phyloP scores from a whole-genome alignment of 352 stramenopile genomes.

The Phytophthora sp. region DNA sequence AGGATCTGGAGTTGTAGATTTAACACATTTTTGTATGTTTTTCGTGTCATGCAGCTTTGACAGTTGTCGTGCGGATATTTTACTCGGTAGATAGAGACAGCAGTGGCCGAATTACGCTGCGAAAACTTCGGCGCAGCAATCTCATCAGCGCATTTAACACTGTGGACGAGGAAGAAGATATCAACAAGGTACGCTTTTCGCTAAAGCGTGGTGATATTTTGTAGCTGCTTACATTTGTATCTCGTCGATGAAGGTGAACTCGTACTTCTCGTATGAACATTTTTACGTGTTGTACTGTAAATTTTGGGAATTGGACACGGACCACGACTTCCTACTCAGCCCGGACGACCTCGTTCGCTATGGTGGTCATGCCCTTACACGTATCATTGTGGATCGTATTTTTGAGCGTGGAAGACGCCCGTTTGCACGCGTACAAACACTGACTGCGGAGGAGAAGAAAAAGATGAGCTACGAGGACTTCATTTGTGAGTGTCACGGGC shows the following conservation, averaged over 20 bases:
- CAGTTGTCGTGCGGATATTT: conserved; percentile 95
- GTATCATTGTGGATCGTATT: conserved; percentile 89
- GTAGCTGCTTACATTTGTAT: not conserved
- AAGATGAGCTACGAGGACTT: conserved; percentile 93
- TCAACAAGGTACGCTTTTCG: conserved; percentile 96
- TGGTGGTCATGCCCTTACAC: conserved; percentile 81
- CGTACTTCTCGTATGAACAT: conserved; percentile 99
- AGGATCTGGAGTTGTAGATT: not conserved
- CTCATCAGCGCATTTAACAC: conserved; percentile 95
- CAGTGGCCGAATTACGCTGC: conserved; percentile 94
- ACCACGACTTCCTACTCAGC: conserved; percentile 88
- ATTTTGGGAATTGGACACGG: conserved; percentile 99
- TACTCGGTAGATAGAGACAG: conserved; percentile 94
- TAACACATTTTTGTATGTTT: not conserved
- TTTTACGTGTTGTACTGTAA: conserved; percentile 99
- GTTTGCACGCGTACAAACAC: conserved; percentile 80
- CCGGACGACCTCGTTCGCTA: conserved; percentile 87
- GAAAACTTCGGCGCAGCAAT: conserved; percentile 95
- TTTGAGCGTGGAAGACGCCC: conserved; percentile 83
- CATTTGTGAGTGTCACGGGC: conserved; percentile 65
- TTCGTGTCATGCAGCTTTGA: conserved; percentile 82
- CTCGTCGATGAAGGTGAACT: conserved; percentile 70
- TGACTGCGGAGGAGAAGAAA: conserved; percentile 85
- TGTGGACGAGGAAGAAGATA: conserved; percentile 99
- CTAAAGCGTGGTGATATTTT: too few species aligned